Percentiles rank a stretch among this genome's conserved stretches.
phyloP scores from a whole-genome alignment of 2,329 filamentous ascomycete species.

The Coniochaeta ligniaria region DNA sequence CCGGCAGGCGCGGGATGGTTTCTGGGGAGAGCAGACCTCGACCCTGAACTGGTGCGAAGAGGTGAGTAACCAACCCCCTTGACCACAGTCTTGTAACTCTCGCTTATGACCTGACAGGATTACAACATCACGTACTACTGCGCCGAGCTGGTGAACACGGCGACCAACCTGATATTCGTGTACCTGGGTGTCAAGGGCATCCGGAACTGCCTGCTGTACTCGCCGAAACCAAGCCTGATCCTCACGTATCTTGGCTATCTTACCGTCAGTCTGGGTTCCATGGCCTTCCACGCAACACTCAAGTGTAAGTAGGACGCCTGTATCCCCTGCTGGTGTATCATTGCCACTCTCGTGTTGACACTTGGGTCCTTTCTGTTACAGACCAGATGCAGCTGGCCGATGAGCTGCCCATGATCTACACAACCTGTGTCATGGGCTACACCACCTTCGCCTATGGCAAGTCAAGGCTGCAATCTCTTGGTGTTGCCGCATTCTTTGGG shows the following conservation, averaged over 20 bases:
- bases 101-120: conserved; percentile 15
- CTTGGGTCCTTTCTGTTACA: conserved; percentile 17
- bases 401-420: conserved; percentile 54
- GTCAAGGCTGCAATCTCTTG: conserved; percentile 30
- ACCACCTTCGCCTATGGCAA: conserved; percentile 69
- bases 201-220: conserved; percentile 61
- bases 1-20: conserved; percentile 24
- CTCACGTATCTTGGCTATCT: conserved; percentile 51
- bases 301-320: conserved; percentile 35
- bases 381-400: conserved; percentile 55
- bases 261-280: conserved; percentile 46
- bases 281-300: conserved; percentile 48
- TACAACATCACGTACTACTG: conserved; percentile 29
- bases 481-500: conserved; percentile 37
- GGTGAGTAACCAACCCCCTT: conserved; percentile 15
- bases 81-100: background rate
- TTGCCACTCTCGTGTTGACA: background rate
- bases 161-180: conserved; percentile 79
- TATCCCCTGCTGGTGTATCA: background rate
- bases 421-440: conserved; percentile 47
- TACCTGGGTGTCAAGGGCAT: conserved; percentile 71
- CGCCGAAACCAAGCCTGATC: conserved; percentile 69
- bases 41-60: conserved; percentile 33
- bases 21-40: conserved; percentile 29
- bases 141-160: conserved; percentile 43